Evolutionary conservation across 495 filamentous ascomycete genomes (phyloP), one percentile per base, ranked within the genome.

Genomic region (Talaromyces nanjingensis): DNA sequence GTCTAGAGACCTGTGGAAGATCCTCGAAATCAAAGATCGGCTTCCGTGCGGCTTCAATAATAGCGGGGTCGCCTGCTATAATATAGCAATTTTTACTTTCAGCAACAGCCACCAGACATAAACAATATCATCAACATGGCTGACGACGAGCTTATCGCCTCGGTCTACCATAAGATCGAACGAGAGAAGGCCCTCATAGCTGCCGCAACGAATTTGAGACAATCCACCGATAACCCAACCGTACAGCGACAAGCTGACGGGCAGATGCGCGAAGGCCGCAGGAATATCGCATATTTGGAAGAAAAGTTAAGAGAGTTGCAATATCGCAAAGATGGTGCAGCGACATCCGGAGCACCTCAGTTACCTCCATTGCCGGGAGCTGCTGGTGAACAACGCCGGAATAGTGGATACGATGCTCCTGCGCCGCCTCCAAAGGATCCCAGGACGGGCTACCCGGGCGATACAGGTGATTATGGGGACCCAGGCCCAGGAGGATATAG

Each of bases 111-210:
- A 14, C 16, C 53, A 20, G 24, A 22, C 53, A 56, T 25, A 61
- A 29, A 8, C 29, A 25, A 16, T 18, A 18, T 65, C 25, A 33
- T 54, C 76, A 79, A 67, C 69, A 81, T 81, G 78, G 78, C 79
- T 64, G 76, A 76, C 75, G 91, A 96, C 69, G 89, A 92, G 70
- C 86, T 90, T 69, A 86, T 93, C 78, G 84, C 82, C 77, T 89
- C 93, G 78, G 91, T 98, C 80, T 86, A 89, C 79, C 89, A 87
- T 79, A 98, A 99, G 91, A 97, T 98, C 77, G 92, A 97, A 83
- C 86, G 94, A 74, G 96, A 99, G 76, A 92, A 93, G 82, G 89
- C 89, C 69, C 86, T 99, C 68, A 94, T 99, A 82, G 88, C 91
- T 76, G 92, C 91, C 68, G 96, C 96, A 60, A 91, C 91, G 73